phyloP scores from a whole-genome alignment of 352 stramenopile species.

The Vaucheria bursata region DNA sequence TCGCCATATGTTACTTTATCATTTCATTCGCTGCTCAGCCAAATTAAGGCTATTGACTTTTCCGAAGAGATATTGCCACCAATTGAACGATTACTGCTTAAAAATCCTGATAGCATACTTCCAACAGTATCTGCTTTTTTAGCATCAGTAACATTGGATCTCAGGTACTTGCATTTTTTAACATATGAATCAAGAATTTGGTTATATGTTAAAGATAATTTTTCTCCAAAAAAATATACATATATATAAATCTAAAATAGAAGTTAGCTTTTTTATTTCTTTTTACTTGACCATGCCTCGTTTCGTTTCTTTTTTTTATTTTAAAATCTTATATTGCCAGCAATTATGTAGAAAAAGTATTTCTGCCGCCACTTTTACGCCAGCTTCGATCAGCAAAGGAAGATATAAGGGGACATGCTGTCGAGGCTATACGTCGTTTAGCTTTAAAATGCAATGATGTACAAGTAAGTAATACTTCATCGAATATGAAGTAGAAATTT shows the following conservation, averaged over 20 bases:
- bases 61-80: slow-evolving; percentile 19
- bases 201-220: too few species aligned
- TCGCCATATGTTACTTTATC: slow-evolving; percentile 19
- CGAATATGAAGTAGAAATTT: too few species aligned
- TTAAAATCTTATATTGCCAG: too few species aligned
- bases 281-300: too few species aligned
- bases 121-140: slow-evolving; percentile 21
- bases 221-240: too few species aligned
- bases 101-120: slow-evolving; percentile 45
- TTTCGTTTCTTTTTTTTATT: too few species aligned
- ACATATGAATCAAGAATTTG: too few species aligned
- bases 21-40: slow-evolving; percentile 21
- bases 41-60: slow-evolving; percentile 18
- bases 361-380: slow-evolving; percentile 36
- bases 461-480: too few species aligned
- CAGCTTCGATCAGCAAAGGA: slow-evolving; percentile 43
- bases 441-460: neutral
- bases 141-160: slow-evolving; percentile 22
- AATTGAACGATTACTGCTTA: slow-evolving; percentile 37
- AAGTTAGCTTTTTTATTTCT: too few species aligned
- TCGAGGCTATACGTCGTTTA: slow-evolving; percentile 2
- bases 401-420: slow-evolving; percentile 22
- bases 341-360: slow-evolving; percentile 11
- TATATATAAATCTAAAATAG: too few species aligned
- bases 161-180: too few species aligned